Percentiles rank a stretch among this genome's conserved stretches.
Conservation (phyloP, 306 rosid genomes). For the Citrullus amarus region DNA sequence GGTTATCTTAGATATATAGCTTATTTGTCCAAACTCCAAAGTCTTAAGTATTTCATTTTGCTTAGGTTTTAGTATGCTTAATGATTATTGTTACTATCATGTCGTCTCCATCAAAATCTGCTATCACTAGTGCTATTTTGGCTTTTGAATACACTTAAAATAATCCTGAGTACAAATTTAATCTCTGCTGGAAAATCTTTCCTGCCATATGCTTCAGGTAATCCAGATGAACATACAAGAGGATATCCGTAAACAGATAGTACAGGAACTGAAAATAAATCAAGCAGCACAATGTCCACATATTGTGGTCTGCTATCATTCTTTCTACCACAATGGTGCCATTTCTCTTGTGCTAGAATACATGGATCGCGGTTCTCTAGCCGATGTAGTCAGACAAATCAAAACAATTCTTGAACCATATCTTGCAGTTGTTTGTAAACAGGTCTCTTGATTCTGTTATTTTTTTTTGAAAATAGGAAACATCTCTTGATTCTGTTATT, state of each 20-base stretch:
- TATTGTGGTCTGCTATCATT: constrained; percentile 87
- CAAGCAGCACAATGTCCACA: constrained; percentile 94
- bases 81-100: neutral
- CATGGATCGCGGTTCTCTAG: constrained; percentile 97
- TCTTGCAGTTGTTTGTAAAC: constrained; percentile 96
- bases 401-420: constrained; percentile 96
- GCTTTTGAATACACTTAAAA: neutral
- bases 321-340: constrained; percentile 88
- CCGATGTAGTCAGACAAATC: constrained; percentile 72
- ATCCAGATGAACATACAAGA: constrained; percentile 97
- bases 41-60: neutral
- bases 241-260: constrained; percentile 93
- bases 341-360: constrained; percentile 89
- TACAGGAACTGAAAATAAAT: constrained; percentile 94
- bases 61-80: neutral
- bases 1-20: neutral
- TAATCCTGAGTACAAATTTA: neutral
- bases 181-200: neutral
- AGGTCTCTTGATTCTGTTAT: constrained; percentile 34
- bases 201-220: constrained; percentile 36
- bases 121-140: neutral
- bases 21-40: neutral
- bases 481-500: constrained; percentile 9
- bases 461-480: too few species aligned
- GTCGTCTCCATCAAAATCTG: neutral